These are phyloP conservation scores for Clitocybe nebularis DNA, from an alignment of 1,284 basidiomycete species.

Conservation along the genomic window DNA sequence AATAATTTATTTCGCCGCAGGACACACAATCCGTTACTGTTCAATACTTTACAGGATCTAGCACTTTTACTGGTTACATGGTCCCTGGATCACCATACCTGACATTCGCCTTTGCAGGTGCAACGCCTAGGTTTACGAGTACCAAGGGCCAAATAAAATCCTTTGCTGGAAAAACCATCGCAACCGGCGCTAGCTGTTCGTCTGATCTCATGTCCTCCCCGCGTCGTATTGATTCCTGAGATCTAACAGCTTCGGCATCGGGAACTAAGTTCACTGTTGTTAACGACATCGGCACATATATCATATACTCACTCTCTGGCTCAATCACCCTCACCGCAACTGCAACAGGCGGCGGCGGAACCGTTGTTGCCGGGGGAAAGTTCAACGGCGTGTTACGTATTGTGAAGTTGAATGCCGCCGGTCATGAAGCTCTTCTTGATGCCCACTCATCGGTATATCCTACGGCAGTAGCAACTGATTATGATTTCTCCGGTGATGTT, in stretches of 20 bases:
- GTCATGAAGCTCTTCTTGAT: conserved; percentile 26
- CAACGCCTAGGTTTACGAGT: conserved; percentile 28
- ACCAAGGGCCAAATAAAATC: conserved; percentile 25
- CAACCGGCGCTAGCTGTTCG: conserved; percentile 18
- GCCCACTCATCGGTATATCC: conserved; percentile 27
- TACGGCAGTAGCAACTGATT: conserved; percentile 26
- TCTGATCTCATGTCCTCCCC: background rate
- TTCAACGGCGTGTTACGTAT: conserved; percentile 40
- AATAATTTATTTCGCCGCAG: conserved; percentile 13
- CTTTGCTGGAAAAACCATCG: conserved; percentile 22
- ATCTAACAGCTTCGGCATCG: conserved; percentile 18
- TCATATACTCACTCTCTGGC: conserved; percentile 28
- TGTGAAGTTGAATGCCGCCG: conserved; percentile 28
- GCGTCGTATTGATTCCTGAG: background rate
- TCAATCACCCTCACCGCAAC: conserved; percentile 24
- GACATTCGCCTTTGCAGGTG: conserved; percentile 25
- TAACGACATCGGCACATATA: conserved; percentile 25
- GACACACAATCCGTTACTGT: conserved; percentile 30
- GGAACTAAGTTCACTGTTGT: conserved; percentile 27
- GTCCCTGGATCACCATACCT: conserved; percentile 32
- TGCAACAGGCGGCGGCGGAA: conserved; percentile 11
- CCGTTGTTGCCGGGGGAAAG: conserved; percentile 21
- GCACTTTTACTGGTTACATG: conserved; percentile 27
- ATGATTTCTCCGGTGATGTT: conserved; percentile 23
- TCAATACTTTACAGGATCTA: conserved; percentile 28